Evolutionary conservation across 768 basidiomycete species (phyloP), one percentile per base, ranked within the genome.

Genomic region (Rossbeevera mucosa): DNA sequence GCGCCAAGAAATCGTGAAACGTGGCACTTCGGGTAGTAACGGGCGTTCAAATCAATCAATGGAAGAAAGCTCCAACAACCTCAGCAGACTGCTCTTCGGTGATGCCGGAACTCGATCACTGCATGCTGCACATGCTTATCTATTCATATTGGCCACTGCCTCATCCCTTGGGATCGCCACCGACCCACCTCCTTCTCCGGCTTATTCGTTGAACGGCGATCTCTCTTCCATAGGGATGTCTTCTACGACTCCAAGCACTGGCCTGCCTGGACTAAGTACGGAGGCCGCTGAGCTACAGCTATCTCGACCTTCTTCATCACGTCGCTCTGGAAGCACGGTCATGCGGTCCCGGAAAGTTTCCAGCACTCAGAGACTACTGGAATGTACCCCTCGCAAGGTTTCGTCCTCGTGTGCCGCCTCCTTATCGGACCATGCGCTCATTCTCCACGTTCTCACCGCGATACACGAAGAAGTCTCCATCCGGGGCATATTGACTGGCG

Each of bases 131-230:
- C 86, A 94, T 63, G 90, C 90, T 2, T 88, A 91, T 64, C 60
- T 85, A 8, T 96, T 86, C 62, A 82, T 85, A 31, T 76, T 95
- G 16, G 86, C 87, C 2, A 88, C 86, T 14, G 80, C 89, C 0
- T 76, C 83, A 0, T 75, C 78, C 14, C 72, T 94, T 2, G 85
- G 83, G 1, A 51, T 80, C 33, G 53, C 71, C 18, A 57, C 75
- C 47, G 53, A 69, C 57, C 64, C 71, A 51, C 60, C 73, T 13
- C 71, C 78, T 1, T 65, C 74, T 11, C 77, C 80, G 0, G 71
- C 75, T 21, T 68, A 72, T 26, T 69, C 69, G 33, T 55, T 68
- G 36, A 69, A 62, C 28, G 64, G 65, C 24, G 71, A 69, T 44
- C 52, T 61, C 24, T 46, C 59, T 29, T 64, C 60, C 48, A 65